Conservation (phyloP, 768 basidiomycete species). For the Coprinellus micaceus region DNA sequence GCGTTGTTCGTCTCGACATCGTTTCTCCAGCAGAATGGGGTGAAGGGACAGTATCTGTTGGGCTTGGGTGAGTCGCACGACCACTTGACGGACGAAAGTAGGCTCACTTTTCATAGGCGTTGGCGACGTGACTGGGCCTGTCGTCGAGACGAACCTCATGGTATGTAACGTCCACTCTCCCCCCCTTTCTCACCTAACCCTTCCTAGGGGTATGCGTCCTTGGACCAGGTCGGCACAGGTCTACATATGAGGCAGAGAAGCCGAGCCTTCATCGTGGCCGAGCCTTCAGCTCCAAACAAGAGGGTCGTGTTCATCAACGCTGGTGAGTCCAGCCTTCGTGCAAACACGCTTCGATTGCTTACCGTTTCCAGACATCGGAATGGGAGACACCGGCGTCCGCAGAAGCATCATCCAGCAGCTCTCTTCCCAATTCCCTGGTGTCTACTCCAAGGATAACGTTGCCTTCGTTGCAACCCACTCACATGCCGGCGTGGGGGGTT, state of each 20-base stretch:
- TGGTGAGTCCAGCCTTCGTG: conserved; percentile 34
- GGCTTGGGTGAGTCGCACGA: conserved; percentile 47
- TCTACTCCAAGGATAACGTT: conserved; percentile 69
- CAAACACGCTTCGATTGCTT: neutral
- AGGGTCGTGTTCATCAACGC: conserved; percentile 74
- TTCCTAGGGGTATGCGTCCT: conserved; percentile 60
- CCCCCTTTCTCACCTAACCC: neutral
- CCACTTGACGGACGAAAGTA: neutral
- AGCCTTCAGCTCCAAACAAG: conserved; percentile 49
- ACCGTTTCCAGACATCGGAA: conserved; percentile 54
- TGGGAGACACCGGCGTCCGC: conserved; percentile 77
- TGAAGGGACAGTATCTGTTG: conserved; percentile 48
- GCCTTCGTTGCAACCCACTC: conserved; percentile 75
- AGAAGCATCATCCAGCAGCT: conserved; percentile 62
- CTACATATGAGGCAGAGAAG: conserved; percentile 77
- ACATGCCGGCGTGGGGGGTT: conserved; percentile 76
- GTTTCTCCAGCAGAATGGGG: conserved; percentile 26
- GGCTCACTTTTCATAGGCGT: conserved; percentile 41
- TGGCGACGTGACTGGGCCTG: conserved; percentile 74
- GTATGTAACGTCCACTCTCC: conserved; percentile 28
- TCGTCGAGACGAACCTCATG: conserved; percentile 86
- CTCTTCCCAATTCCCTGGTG: conserved; percentile 50
- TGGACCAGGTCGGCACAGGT: conserved; percentile 66
- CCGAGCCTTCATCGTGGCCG: conserved; percentile 73
- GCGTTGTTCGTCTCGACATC: conserved; percentile 38